phyloP scores from a whole-genome alignment of 2,329 filamentous ascomycete species.

The Fusarium tjaetaba region DNA sequence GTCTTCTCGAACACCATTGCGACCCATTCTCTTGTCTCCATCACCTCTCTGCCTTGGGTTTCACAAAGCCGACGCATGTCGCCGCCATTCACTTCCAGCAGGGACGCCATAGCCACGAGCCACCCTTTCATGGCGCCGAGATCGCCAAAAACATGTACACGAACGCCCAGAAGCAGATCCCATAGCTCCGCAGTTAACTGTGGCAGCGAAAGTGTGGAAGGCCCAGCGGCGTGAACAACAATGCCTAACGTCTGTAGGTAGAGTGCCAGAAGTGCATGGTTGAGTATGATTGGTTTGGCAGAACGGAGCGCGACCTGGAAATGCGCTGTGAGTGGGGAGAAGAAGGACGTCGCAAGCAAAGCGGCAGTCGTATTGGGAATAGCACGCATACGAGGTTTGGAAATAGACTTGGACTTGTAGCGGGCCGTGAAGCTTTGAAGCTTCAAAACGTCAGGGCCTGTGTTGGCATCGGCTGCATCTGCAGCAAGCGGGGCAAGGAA shows the following conservation, averaged over 20 bases:
- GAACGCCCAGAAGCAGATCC: slow-evolving; percentile 78
- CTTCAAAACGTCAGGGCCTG: slow-evolving; percentile 86
- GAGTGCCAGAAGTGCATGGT: slow-evolving; percentile 78
- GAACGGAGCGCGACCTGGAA: slow-evolving; percentile 73
- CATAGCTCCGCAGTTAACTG: slow-evolving; percentile 87
- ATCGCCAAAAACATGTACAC: slow-evolving; percentile 69
- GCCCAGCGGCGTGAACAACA: slow-evolving; percentile 83
- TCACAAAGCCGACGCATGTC: slow-evolving; percentile 78
- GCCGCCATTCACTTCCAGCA: slow-evolving; percentile 83
- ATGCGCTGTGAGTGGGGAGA: slow-evolving; percentile 84
- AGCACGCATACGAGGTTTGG: slow-evolving; percentile 58
- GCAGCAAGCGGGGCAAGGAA: slow-evolving; percentile 87
- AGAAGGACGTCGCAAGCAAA: slow-evolving; percentile 80
- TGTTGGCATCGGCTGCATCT: slow-evolving; percentile 79
- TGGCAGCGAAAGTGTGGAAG: slow-evolving; percentile 77
- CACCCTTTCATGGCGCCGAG: slow-evolving; percentile 76
- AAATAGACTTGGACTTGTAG: slow-evolving; percentile 48
- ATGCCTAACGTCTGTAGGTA: slow-evolving; percentile 89
- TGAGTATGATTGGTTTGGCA: slow-evolving; percentile 70
- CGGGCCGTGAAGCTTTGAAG: slow-evolving; percentile 84
- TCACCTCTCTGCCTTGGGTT: slow-evolving; percentile 77
- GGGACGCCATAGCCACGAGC: slow-evolving; percentile 79
- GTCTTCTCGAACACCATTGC: slow-evolving; percentile 75
- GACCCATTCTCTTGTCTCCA: slow-evolving; percentile 91
- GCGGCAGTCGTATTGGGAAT: slow-evolving; percentile 82